Evolutionary conservation across 1,139 yeast species (phyloP).

Genomic region (Yamadazyma diospyri): DNA sequence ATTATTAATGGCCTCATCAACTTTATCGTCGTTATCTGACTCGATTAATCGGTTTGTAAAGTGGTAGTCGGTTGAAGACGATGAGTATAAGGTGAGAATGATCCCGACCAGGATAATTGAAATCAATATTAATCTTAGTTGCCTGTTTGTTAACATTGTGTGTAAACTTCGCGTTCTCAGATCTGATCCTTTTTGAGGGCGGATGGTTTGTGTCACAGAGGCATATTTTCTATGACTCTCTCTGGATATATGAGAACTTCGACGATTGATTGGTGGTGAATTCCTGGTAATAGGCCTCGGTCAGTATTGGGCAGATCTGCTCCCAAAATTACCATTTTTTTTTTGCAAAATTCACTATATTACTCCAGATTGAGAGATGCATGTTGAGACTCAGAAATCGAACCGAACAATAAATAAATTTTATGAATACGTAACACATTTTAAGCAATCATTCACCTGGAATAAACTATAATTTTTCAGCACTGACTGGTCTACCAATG

Average conservation of each 20-base stretch:
- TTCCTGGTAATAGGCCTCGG: too few species aligned
- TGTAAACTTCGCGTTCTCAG: not conserved
- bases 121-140: conserved; percentile 18
- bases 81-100: conserved; percentile 16
- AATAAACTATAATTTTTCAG: conserved; percentile 37
- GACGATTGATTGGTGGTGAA: too few species aligned
- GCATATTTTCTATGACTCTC: too few species aligned
- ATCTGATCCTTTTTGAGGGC: too few species aligned
- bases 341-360: too few species aligned
- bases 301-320: too few species aligned
- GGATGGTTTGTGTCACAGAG: too few species aligned
- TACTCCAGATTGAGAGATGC: too few species aligned
- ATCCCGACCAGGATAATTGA: conserved; percentile 16
- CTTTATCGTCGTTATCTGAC: conserved; percentile 32
- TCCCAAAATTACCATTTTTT: too few species aligned
- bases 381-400: too few species aligned
- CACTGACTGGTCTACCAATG: conserved; percentile 43
- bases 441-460: conserved; percentile 1
- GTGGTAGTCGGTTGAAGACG: conserved; percentile 6
- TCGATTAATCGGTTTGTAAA: conserved; percentile 21
- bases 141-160: conserved; percentile 12
- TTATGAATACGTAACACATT: conserved; percentile 1
- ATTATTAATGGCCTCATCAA: conserved; percentile 39
- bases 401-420: conserved; percentile 1
- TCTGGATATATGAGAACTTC: too few species aligned